Percentiles rank a stretch among this genome's conserved stretches.
Conservation (phyloP, 306 rosid genomes). For the Arachis stenosperma region DNA sequence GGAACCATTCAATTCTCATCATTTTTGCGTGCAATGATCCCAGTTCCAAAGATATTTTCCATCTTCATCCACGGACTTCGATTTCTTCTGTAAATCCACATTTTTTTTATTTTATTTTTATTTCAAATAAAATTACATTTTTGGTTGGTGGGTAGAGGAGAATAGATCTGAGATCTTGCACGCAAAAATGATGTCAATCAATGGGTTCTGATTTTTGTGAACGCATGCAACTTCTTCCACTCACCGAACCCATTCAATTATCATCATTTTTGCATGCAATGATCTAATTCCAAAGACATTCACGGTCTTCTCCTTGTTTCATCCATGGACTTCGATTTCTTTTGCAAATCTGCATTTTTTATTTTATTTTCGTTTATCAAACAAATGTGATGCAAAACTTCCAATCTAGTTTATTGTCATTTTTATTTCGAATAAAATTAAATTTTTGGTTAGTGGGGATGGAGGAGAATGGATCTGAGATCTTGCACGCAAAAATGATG, state of each 20-base stretch:
- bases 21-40: constrained; percentile 61
- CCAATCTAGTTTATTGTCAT: no score
- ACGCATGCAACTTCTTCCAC: background rate
- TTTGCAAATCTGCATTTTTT: background rate
- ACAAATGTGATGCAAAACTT: no score
- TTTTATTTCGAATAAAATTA: no score
- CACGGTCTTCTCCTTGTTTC: background rate
- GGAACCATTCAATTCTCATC: constrained; percentile 36
- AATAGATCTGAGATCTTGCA: constrained; percentile 31
- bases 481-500: constrained; percentile 54
- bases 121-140: background rate
- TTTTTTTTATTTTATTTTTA: no score
- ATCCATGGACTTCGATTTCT: background rate
- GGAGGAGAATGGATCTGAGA: constrained; percentile 33
- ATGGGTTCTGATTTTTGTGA: no score
- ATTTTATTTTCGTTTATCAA: no score
- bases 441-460: background rate
- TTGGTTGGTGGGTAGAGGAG: background rate
- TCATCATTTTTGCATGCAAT: constrained; percentile 58
- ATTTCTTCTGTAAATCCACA: background rate
- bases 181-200: constrained; percentile 43
- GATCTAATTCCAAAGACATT: constrained; percentile 32
- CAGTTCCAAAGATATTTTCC: background rate
- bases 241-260: constrained; percentile 22
- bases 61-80: no score